phyloP scores from a whole-genome alignment of 2,329 filamentous ascomycete species.

The Teratosphaeria gauchensis region DNA sequence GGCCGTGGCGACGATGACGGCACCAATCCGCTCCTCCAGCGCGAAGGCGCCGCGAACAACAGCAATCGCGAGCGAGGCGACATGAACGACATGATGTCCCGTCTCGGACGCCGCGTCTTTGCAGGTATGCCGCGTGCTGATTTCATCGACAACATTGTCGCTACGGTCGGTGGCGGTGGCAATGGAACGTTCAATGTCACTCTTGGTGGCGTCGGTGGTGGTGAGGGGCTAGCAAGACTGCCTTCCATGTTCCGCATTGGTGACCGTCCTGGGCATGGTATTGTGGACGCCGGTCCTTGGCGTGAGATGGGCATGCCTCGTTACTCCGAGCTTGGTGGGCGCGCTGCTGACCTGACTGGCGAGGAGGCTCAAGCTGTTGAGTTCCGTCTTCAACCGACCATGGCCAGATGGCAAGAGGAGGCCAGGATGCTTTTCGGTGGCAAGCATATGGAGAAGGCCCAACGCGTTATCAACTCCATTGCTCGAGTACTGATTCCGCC shows the following conservation, averaged over 20 bases:
- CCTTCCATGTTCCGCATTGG: slow-evolving; percentile 16
- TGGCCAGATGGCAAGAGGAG: slow-evolving; percentile 79
- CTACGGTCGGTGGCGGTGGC: slow-evolving; percentile 8
- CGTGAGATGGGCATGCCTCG: slow-evolving; percentile 11
- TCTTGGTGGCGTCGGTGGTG: slow-evolving; percentile 11
- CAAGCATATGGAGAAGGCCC: slow-evolving; percentile 57
- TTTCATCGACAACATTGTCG: slow-evolving; percentile 18
- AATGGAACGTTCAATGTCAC: slow-evolving; percentile 17
- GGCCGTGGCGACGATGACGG: slow-evolving; percentile 61
- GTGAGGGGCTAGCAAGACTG: slow-evolving; percentile 5
- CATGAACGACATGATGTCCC: neutral
- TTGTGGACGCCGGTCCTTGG: slow-evolving; percentile 3
- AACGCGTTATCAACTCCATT: slow-evolving; percentile 58
- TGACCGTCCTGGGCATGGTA: slow-evolving; percentile 4
- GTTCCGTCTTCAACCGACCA: slow-evolving; percentile 64
- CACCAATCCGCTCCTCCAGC: slow-evolving; percentile 72
- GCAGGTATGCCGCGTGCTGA: slow-evolving; percentile 9
- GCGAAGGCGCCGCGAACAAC: slow-evolving; percentile 9
- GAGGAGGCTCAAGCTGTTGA: slow-evolving; percentile 66
- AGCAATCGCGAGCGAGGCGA: slow-evolving; percentile 1
- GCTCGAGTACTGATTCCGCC: slow-evolving; percentile 68
- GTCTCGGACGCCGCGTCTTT: slow-evolving; percentile 13
- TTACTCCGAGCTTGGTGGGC: neutral
- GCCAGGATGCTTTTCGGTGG: slow-evolving; percentile 73
- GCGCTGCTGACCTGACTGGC: slow-evolving; percentile 26